Evolutionary conservation across 129 eudicot genomes (phyloP), one percentile per base, ranked within the genome.

Genomic region (Kitagawia praeruptora): DNA sequence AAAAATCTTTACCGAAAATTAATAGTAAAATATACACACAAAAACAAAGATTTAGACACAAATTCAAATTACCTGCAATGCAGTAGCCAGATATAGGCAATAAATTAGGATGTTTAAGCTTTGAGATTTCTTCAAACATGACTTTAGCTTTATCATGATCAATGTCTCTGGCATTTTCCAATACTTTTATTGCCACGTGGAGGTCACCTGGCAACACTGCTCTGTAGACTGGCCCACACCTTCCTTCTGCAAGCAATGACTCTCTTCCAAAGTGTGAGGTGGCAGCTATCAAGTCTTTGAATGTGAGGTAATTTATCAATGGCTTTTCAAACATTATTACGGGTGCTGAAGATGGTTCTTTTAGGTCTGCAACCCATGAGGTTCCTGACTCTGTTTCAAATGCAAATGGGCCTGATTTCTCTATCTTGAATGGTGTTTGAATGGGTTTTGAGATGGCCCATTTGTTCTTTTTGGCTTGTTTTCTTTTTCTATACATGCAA

Each of bases 151-250:
- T 90, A 48, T 87, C 85, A 70, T 85, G 84, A 73, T 85, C 87
- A 77, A 96, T 78, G 74, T 80, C 85, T 73, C 97, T 82, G 28
- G 90, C 94, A 79, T 78, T 74, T 77, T 92, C 98, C 77, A 96
- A 79, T 38, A 96, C 99, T 83, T 96, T 96, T 78, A 96, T 89
- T 45, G 98, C 99, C 97, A 96, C 97, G 90, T 96, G 96, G 88
- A 96, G 79, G 78, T 92, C 95, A 80, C 99, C 99, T 64, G 99
- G 97, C 72, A 96, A 87, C 31, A 96, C 97, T 14, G 97, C 99
- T 64, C 97, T 81, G 80, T 96, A 96, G 0, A 96, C 91, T 81
- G 99, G 99, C 84, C 99, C 99, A 84, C 97, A 86, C 74, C 96
- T 90, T 8, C 99, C 99, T 66, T 92, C 96, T n/a, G 99, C 92